Percentiles rank a stretch among this genome's conserved stretches.
Conservation (phyloP, 495 filamentous ascomycete genomes). For the Articulospora tetracladia region DNA sequence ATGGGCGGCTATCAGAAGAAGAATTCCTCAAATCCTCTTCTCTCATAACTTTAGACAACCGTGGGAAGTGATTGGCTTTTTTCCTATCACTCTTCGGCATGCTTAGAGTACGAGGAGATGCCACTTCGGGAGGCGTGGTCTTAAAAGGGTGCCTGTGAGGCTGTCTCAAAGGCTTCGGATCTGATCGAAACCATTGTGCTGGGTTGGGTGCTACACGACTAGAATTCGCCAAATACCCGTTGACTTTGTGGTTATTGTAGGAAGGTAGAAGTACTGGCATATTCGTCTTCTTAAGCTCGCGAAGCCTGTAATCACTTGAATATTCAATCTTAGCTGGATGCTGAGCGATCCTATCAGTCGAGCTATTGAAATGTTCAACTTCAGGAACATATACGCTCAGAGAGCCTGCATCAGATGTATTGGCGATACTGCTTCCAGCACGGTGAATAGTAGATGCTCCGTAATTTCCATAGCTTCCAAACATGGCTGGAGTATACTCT, state of each 20-base stretch:
- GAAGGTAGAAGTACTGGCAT: conserved; percentile 19
- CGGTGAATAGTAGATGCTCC: background rate
- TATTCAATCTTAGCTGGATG: conserved; percentile 20
- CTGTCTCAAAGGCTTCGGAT: conserved; percentile 5
- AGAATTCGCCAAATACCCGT: conserved; percentile 22
- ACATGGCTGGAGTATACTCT: background rate
- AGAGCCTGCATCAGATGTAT: conserved; percentile 17
- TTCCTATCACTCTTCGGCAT: background rate
- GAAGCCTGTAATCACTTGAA: conserved; percentile 15
- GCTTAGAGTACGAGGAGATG: background rate
- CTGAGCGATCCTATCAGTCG: conserved; percentile 18
- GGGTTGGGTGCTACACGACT: conserved; percentile 3
- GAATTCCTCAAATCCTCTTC: background rate
- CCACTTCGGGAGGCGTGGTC: conserved; percentile 16
- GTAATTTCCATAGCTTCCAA: background rate
- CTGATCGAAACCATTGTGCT: background rate
- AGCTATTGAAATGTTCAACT: conserved; percentile 1
- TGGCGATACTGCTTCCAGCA: conserved; percentile 23
- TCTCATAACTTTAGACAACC: background rate
- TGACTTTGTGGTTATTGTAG: conserved; percentile 18
- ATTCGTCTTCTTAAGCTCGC: conserved; percentile 10
- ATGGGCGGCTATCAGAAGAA: conserved; percentile 1
- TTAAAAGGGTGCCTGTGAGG: conserved; percentile 22
- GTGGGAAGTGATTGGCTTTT: conserved; percentile 4
- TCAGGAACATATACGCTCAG: conserved; percentile 4